Percentiles rank a stretch among this genome's conserved stretches.
These are phyloP conservation scores for Dioscorea alata DNA, from an alignment of 106 monocot genomes.

Conservation along the genomic window DNA sequence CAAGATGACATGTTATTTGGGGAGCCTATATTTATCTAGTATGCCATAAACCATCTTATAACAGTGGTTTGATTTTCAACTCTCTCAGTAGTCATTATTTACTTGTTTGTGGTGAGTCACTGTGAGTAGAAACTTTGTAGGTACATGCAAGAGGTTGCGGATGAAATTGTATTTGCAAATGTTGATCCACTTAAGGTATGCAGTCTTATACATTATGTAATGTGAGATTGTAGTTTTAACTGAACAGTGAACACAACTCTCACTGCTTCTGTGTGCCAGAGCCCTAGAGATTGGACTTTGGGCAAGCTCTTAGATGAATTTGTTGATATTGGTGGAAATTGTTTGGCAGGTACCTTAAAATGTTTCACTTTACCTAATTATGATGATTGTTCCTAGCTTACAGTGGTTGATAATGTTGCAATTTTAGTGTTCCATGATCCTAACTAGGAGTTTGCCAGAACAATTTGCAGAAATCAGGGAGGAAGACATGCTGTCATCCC, in stretches of 20 bases:
- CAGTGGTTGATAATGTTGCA: background rate
- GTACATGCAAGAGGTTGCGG: slow-evolving; percentile 98
- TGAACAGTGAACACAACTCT: slow-evolving; percentile 9
- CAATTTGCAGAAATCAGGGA: slow-evolving; percentile 43
- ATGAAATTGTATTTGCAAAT: slow-evolving; percentile 72
- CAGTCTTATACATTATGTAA: background rate
- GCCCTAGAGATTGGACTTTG: slow-evolving; percentile 71
- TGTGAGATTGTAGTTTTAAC: background rate
- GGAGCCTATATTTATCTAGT: too few species aligned
- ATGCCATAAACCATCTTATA: too few species aligned
- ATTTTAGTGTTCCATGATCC: background rate
- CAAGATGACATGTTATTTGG: too few species aligned
- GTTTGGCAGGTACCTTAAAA: slow-evolving; percentile 47
- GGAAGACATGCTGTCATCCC: slow-evolving; percentile 53
- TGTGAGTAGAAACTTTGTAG: slow-evolving; percentile 15
- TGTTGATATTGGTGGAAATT: slow-evolving; percentile 55
- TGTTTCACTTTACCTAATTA: too few species aligned
- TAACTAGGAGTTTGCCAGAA: slow-evolving; percentile 24
- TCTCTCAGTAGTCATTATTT: too few species aligned
- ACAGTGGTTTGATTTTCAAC: too few species aligned
- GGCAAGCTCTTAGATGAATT: slow-evolving; percentile 69
- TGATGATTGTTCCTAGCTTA: too few species aligned
- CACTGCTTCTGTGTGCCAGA: slow-evolving; percentile 26
- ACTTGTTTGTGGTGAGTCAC: too few species aligned
- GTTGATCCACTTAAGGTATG: slow-evolving; percentile 70